Evolutionary conservation across 2,329 filamentous ascomycete genomes (phyloP).

Genomic region (Ambrosiella cleistominuta): DNA sequence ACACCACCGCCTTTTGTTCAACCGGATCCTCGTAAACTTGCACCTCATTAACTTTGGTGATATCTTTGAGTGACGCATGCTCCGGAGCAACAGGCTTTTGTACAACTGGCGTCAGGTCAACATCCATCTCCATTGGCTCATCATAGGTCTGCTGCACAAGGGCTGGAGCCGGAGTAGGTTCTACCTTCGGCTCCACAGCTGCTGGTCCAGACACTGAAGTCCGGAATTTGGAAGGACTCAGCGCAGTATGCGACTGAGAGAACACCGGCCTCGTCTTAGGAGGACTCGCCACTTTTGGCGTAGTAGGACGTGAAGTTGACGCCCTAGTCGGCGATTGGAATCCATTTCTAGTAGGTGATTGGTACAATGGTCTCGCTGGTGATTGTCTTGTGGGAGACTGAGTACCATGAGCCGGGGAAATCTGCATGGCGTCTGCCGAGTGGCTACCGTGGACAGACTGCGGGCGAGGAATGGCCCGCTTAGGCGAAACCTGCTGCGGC

Average conservation of each 20-base stretch:
- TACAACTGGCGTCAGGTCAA: neutral
- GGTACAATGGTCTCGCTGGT: neutral
- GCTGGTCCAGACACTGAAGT: neutral
- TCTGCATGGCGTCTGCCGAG: slow-evolving; percentile 7
- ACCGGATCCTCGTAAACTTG: slow-evolving; percentile 49
- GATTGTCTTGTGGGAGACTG: slow-evolving; percentile 7
- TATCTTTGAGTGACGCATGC: neutral
- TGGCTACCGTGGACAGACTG: slow-evolving; percentile 13
- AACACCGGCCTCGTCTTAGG: slow-evolving; percentile 6
- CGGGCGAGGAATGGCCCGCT: slow-evolving; percentile 28
- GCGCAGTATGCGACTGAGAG: neutral
- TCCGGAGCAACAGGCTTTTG: neutral
- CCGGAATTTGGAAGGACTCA: slow-evolving; percentile 4
- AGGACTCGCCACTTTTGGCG: slow-evolving; percentile 7
- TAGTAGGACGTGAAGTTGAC: slow-evolving; percentile 3
- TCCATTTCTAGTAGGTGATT: slow-evolving; percentile 4
- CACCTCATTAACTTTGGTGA: slow-evolving; percentile 16
- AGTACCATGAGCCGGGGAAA: slow-evolving; percentile 1
- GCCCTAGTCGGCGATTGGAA: slow-evolving; percentile 7
- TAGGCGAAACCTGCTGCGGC: slow-evolving; percentile 32
- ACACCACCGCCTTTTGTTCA: slow-evolving; percentile 14
- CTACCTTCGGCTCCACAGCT: slow-evolving; percentile 3
- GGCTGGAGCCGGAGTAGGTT: neutral
- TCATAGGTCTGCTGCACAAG: neutral
- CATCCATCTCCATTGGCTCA: neutral